Conservation (phyloP, 139 green algal species). For the Chlamydomonas sphaeroides region DNA sequence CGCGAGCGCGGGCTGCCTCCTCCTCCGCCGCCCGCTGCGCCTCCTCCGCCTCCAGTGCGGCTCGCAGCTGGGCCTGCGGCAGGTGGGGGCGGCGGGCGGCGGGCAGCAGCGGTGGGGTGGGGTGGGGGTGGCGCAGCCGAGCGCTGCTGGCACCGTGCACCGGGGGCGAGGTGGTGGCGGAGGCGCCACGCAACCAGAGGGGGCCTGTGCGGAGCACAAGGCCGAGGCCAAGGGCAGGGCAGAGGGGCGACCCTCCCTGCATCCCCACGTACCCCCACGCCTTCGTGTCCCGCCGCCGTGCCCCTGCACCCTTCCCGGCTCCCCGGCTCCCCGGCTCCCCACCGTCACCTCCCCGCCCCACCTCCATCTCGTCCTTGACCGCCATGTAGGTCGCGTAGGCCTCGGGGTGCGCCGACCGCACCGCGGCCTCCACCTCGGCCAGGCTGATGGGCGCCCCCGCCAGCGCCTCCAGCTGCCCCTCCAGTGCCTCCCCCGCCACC, state of each 20-base stretch:
- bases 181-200: too few relatives aligned
- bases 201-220: too few relatives aligned
- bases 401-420: not conserved
- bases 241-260: too few relatives aligned
- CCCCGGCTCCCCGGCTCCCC: not conserved
- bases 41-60: slow-evolving; percentile 42
- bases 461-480: slow-evolving; percentile 43
- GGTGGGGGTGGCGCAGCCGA: too few relatives aligned
- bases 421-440: slow-evolving; percentile 28
- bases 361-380: slow-evolving; percentile 28
- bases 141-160: too few relatives aligned
- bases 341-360: not conserved
- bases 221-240: too few relatives aligned
- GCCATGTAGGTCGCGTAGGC: slow-evolving; percentile 12
- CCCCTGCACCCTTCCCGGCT: not conserved
- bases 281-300: too few relatives aligned
- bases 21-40: slow-evolving; percentile 26
- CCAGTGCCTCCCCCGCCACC: slow-evolving; percentile 14
- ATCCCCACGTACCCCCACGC: too few relatives aligned
- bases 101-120: too few relatives aligned
- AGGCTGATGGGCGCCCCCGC: slow-evolving; percentile 27
- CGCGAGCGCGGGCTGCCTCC: slow-evolving; percentile 2
- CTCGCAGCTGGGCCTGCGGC: slow-evolving; percentile 32
- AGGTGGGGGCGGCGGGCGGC: not conserved
- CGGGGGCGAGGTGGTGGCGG: too few relatives aligned